phyloP scores from a whole-genome alignment of 768 basidiomycete genomes.

The Leucogyrophana mollusca region DNA sequence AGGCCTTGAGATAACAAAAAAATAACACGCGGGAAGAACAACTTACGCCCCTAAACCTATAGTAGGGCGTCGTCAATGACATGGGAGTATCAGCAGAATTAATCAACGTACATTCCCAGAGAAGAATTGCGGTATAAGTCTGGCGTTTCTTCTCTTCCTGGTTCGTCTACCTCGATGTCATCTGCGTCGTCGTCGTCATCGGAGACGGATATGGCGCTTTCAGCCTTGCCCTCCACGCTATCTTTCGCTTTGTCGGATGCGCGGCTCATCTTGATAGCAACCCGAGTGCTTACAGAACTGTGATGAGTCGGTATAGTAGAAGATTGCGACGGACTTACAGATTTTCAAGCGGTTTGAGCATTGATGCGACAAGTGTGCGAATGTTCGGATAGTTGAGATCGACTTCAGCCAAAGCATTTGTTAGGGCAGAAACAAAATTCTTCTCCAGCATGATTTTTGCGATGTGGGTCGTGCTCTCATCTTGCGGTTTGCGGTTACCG shows the following conservation, averaged over 20 bases:
- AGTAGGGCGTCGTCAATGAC: conserved; percentile 1
- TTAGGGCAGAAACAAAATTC: conserved; percentile 87
- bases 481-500: conserved; percentile 48
- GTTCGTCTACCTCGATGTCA: conserved; percentile 55
- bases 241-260: conserved; percentile 67
- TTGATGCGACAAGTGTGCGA: conserved; percentile 78
- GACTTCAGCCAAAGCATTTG: conserved; percentile 84
- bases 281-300: conserved; percentile 65
- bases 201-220: conserved; percentile 37
- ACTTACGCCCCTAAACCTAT: conserved; percentile 76
- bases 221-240: conserved; percentile 41
- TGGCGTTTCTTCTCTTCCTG: conserved; percentile 75
- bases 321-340: conserved; percentile 54
- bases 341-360: conserved; percentile 86
- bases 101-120: conserved; percentile 74
- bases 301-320: conserved; percentile 3
- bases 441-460: conserved; percentile 99
- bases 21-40: no score
- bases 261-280: conserved; percentile 98
- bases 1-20: conserved; percentile 7
- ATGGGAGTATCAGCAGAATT: neutral
- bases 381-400: conserved; percentile 96
- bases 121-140: conserved; percentile 96
- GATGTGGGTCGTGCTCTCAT: conserved; percentile 84
- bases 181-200: conserved; percentile 56